Percentiles rank a stretch among this genome's conserved stretches.
These are phyloP conservation scores for Hypomyces perniciosus DNA, from an alignment of 2,329 filamentous ascomycete genomes.

Conservation along the genomic window DNA sequence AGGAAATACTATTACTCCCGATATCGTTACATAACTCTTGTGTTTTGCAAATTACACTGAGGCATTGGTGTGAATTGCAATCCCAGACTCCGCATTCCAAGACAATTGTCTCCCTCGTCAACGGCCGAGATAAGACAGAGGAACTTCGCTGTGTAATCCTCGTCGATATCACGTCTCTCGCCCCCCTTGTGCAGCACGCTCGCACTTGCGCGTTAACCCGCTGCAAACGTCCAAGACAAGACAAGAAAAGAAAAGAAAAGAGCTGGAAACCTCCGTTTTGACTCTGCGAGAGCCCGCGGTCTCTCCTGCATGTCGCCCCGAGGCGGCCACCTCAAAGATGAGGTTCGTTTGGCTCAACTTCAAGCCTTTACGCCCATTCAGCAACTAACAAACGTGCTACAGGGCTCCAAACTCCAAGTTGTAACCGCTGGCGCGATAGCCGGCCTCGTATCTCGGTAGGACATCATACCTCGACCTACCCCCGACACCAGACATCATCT, in stretches of 20 bases:
- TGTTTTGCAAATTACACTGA: too few relatives aligned
- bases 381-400: neutral
- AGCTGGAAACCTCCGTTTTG: neutral
- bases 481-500: neutral
- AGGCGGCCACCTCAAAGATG: slow-evolving; percentile 50
- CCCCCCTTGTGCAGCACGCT: too few relatives aligned
- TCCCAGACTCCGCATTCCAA: too few relatives aligned
- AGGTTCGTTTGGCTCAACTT: slow-evolving; percentile 34
- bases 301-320: slow-evolving; percentile 31
- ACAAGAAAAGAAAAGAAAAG: slow-evolving; percentile 16
- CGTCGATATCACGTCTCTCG: too few relatives aligned
- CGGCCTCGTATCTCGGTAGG: slow-evolving; percentile 79
- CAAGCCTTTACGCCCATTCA: neutral
- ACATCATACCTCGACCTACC: neutral
- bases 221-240: neutral
- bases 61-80: too few relatives aligned
- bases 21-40: too few relatives aligned
- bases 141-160: neutral
- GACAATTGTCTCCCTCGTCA: neutral
- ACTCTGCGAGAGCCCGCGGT: slow-evolving; percentile 1
- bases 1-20: neutral
- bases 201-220: too few relatives aligned
- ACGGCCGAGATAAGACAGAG: neutral
- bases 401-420: slow-evolving; percentile 53
- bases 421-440: slow-evolving; percentile 56